Conservation (phyloP, 371 early-diverging fungal species). For the Mortierella polycephala region DNA sequence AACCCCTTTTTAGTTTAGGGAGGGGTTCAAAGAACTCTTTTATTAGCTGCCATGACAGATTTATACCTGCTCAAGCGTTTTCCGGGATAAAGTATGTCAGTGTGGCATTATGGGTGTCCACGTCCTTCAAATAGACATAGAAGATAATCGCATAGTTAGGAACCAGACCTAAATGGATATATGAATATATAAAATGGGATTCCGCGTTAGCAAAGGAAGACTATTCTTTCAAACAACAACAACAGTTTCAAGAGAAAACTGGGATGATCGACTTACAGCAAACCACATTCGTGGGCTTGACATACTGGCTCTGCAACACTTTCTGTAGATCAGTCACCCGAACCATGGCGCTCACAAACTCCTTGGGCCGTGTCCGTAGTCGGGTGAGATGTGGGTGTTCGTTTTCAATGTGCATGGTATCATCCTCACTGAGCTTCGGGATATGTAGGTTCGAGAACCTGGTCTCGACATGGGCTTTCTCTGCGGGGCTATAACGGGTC, state of each 20-base stretch:
- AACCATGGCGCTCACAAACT: constrained; percentile 41
- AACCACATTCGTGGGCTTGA: constrained; percentile 39
- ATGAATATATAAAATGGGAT: neutral
- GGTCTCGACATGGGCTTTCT: constrained; percentile 48
- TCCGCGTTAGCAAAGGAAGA: neutral
- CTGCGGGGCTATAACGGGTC: constrained; percentile 28
- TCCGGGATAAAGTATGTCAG: constrained; percentile 8
- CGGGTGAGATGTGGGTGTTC: constrained; percentile 26
- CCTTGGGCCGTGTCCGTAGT: constrained; percentile 21
- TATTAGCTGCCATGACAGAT: no score
- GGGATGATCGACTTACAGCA: constrained; percentile 31
- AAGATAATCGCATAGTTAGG: constrained; percentile 1
- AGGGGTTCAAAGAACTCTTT: neutral
- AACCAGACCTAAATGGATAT: neutral
- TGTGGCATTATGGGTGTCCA: constrained; percentile 1
- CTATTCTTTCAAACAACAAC: neutral
- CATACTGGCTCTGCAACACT: constrained; percentile 46
- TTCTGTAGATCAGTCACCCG: constrained; percentile 42
- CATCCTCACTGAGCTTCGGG: constrained; percentile 25
- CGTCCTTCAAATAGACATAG: constrained; percentile 4
- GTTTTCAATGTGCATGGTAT: neutral
- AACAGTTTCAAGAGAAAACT: no score
- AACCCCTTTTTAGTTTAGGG: constrained; percentile 8
- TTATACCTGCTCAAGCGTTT: neutral
- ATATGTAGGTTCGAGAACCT: constrained; percentile 30